These are phyloP conservation scores for Thalia dealbata DNA, from an alignment of 176 grass and related monocot genomes.

Conservation along the genomic window DNA sequence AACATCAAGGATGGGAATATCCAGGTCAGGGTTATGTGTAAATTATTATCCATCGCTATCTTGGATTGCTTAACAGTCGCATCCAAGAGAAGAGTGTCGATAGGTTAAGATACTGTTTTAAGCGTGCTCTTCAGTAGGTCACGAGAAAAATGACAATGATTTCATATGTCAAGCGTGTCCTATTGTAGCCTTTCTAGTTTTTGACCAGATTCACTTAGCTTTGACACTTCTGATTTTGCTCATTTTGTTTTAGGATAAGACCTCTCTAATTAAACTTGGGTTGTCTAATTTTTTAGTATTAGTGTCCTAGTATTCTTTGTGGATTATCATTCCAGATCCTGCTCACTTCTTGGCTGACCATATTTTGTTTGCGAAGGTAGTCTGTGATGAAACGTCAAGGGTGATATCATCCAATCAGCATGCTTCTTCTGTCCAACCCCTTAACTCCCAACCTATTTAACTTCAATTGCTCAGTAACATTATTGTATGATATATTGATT, in stretches of 20 bases:
- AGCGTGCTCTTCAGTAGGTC: background rate
- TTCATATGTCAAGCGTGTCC: background rate
- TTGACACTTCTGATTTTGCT: background rate
- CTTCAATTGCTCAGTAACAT: background rate
- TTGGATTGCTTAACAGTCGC: background rate
- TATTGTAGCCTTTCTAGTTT: background rate
- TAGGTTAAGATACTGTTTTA: background rate
- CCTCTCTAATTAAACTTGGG: too few species aligned
- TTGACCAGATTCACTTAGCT: background rate
- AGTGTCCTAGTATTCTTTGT: too few species aligned
- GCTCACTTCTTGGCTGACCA: too few species aligned
- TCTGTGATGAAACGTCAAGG: too few species aligned
- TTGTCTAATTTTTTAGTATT: too few species aligned
- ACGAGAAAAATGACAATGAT: background rate
- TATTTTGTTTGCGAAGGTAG: too few species aligned
- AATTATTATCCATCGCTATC: background rate
- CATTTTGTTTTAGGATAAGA: background rate
- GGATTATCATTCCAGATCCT: too few species aligned
- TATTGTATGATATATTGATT: background rate
- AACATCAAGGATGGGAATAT: slow-evolving; percentile 49
- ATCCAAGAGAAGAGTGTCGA: background rate
- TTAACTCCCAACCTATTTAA: background rate
- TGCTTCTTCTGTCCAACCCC: background rate
- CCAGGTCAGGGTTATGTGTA: slow-evolving; percentile 29
- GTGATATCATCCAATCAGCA: background rate